Conservation (phyloP, 192 early-diverging fungal genomes). For the Polychytrium aggregatum region DNA sequence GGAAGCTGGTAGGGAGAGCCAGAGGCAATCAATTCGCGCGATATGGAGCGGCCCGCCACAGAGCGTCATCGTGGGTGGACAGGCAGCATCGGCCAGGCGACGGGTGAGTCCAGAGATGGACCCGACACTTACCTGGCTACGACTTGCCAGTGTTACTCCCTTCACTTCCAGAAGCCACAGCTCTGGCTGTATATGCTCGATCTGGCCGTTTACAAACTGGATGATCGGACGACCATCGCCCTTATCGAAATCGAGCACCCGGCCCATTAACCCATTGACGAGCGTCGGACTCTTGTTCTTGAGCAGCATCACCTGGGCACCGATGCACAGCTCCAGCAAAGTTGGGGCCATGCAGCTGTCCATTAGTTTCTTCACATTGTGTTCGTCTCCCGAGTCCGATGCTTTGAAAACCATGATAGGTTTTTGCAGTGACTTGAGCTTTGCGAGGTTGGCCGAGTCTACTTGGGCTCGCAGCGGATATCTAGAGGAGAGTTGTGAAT, state of each 20-base stretch:
- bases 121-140: no score
- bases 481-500: constrained; percentile 32
- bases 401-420: constrained; percentile 7
- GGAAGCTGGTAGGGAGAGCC: constrained; percentile 12
- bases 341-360: constrained; percentile 48
- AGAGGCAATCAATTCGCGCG: no score
- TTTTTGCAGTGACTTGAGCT: constrained; percentile 42
- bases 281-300: constrained; percentile 29
- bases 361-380: constrained; percentile 19
- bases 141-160: no score
- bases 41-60: no score
- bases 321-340: constrained; percentile 52
- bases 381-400: constrained; percentile 2
- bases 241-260: constrained; percentile 19
- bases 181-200: no score
- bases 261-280: constrained; percentile 33
- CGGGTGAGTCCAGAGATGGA: no score
- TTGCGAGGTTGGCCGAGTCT: constrained; percentile 51
- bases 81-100: no score
- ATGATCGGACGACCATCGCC: constrained; percentile 13
- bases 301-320: constrained; percentile 79
- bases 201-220: constrained; percentile 13
- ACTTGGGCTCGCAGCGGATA: constrained; percentile 70
- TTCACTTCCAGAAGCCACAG: no score
- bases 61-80: no score